Evolutionary conservation across 257 asterid species (phyloP), one percentile per base, ranked within the genome.

Genomic region (Salvia hispanica): DNA sequence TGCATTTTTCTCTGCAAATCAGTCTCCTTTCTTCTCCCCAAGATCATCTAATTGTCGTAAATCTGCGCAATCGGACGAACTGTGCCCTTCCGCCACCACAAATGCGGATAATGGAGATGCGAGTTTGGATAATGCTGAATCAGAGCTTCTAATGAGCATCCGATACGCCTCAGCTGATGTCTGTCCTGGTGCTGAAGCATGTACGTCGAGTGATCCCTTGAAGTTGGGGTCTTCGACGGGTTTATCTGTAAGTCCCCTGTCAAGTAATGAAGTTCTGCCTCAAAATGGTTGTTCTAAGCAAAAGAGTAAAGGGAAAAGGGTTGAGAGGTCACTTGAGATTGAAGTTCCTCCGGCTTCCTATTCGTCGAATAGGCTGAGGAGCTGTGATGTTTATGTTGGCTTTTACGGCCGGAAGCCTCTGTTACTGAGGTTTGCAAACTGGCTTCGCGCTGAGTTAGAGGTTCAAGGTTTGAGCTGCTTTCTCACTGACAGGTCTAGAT

Each of bases 21-120:
- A 94, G 62, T 94, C 99, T 0, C 97, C 98, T 5, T 85, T 90
- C 80, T 82, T 90, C 82, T 91, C 98, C 47, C 99, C 99, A 9
- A 94, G 72, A 52, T 74, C 87, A 14, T 34, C 82, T 11, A 40
- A 72, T 1, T 51, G 66, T 55, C 82, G 71, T 43, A 57, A 71
- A 74, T 69, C 83, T 1, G 66, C 78, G 0, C 77, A 77, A n/a
- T 72, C 81, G 2, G 80, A 77, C 9, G 66, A 73, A 18, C 72
- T 69, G 25, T 62, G 77, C 33, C 70, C 36, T 9, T 62, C 59
- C 69, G 10, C 73, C 31, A 56, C 74, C 59, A 61, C 74, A 60
- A 77, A 76, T 46, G 46, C 51, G 55, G 86, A 81, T 72, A 69
- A 74, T 4, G 39, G 47, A 18, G 73, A 72, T 51, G 21, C 75